Percentiles rank a stretch among this genome's conserved stretches.
Evolutionary conservation across 2,329 filamentous ascomycete species (phyloP).

Genomic region (Clonostachys chloroleuca): DNA sequence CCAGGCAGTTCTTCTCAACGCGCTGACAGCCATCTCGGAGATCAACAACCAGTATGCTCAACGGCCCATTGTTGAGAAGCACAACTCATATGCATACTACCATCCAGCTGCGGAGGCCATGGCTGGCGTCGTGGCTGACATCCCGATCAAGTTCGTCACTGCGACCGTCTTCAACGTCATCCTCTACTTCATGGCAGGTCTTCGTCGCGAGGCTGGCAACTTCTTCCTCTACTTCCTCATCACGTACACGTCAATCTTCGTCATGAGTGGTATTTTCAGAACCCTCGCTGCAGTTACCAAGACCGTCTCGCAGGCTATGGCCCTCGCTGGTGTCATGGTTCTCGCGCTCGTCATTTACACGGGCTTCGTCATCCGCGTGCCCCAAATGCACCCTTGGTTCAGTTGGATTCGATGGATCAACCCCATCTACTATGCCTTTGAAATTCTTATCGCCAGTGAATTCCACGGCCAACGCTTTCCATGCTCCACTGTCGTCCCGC

Average conservation of each 20-base stretch:
- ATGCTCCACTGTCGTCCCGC: conserved; percentile 49
- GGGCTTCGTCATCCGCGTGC: conserved; percentile 33
- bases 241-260: conserved; percentile 66
- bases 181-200: conserved; percentile 6
- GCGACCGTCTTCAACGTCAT: conserved; percentile 46
- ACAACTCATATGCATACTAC: conserved; percentile 43
- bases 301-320: conserved; percentile 18
- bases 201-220: conserved; percentile 1
- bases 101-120: conserved; percentile 48
- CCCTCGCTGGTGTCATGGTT: conserved; percentile 18
- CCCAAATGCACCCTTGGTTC: conserved; percentile 39
- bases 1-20: conserved; percentile 56
- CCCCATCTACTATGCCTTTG: conserved; percentile 70
- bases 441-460: conserved; percentile 71
- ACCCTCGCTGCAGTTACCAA: conserved; percentile 8
- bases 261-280: conserved; percentile 38
- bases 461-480: conserved; percentile 52
- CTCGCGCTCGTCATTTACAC: conserved; percentile 39
- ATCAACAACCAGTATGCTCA: conserved; percentile 38
- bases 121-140: conserved; percentile 47
- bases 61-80: conserved; percentile 43
- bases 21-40: conserved; percentile 52
- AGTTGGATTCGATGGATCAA: conserved; percentile 74
- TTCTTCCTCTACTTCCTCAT: conserved; percentile 60
- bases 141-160: conserved; percentile 52